Evolutionary conservation across 192 early-diverging fungal genomes (phyloP).

Genomic region (Spizellomyces sp.): DNA sequence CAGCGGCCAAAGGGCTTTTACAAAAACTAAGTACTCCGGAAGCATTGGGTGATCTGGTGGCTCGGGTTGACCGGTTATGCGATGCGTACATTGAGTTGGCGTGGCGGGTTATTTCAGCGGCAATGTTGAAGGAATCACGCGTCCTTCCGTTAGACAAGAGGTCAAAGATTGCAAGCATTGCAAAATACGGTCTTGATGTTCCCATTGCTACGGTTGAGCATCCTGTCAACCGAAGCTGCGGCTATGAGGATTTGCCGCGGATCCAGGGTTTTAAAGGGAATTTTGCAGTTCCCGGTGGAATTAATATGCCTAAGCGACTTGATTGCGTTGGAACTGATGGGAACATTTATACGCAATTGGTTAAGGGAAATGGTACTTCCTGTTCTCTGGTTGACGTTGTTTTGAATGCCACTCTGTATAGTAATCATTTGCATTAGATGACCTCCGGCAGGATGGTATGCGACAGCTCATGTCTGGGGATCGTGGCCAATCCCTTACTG

Average conservation of each 20-base stretch:
- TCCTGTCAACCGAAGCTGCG: slow-evolving; percentile 26
- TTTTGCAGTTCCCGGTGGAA: slow-evolving; percentile 45
- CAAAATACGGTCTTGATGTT: slow-evolving; percentile 26
- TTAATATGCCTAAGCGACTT: slow-evolving; percentile 52
- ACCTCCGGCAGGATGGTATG: slow-evolving; percentile 72
- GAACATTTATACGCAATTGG: slow-evolving; percentile 44
- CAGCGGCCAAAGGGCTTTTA: slow-evolving; percentile 32
- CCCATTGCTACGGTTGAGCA: slow-evolving; percentile 44
- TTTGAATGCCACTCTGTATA: background rate
- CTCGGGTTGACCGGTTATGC: slow-evolving; percentile 37
- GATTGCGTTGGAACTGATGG: slow-evolving; percentile 43
- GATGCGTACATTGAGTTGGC: slow-evolving; percentile 53
- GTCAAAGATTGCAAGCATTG: slow-evolving; percentile 24
- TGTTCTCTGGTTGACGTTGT: background rate
- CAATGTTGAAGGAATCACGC: slow-evolving; percentile 6
- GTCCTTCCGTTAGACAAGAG: slow-evolving; percentile 23
- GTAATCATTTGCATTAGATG: slow-evolving; percentile 47
- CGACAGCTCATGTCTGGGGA: background rate
- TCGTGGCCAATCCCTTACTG: background rate
- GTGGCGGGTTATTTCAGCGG: slow-evolving; percentile 8
- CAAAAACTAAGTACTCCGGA: slow-evolving; percentile 17
- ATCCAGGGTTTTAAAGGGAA: slow-evolving; percentile 36
- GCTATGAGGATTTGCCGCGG: slow-evolving; percentile 35
- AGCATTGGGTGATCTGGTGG: slow-evolving; percentile 32
- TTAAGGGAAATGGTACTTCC: slow-evolving; percentile 43